Evolutionary conservation across 805 yeast genomes (phyloP), one percentile per base, ranked within the genome.

Genomic region (Myxozyma sirexii): DNA sequence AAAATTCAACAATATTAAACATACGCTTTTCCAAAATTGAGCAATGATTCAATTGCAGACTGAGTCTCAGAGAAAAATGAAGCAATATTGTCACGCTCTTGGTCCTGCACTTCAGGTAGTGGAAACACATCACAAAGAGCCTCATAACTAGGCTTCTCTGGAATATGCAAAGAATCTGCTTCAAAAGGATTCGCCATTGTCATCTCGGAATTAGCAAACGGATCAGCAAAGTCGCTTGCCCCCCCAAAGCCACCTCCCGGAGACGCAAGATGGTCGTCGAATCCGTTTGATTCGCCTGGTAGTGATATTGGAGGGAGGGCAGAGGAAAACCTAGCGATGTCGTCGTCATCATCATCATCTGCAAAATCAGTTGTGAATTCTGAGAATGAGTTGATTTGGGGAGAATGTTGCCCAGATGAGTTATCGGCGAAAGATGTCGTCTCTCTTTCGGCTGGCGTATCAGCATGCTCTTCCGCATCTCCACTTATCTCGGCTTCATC

Each of bases 1-100:
- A 38, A 12, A 1, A 48, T 10, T n/a, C 13, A 13, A 3, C 19
- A 38, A 39, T 8, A 15, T 4, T 2, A 42, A 19, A 47, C 62
- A 21, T 49, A 54, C 57, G 62, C 39, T 26, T 29, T 19, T 3
- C 62, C 62, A 24, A 33, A 54, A 23, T 46, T 31, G 17, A 58
- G 51, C 19, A 61, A 24, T 6, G 45, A 17, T 21, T 54, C 52
- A 12, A 57, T 59, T 8, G 58, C 51, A 21, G 51, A 31, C 24
- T 31, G 49, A 6, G 27, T 24, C 8, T 53, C 56, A 3, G 63
- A 45, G 29, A 58, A 57, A 27, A 53, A 61, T 6, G 50, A n/a
- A 4, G 59, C 48, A 17, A 56, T 33, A 23, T 42, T 38, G 19
- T 55, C 59, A 15, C 50, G 52, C 15, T 56, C 66, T 13, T 29